Percentiles rank a stretch among this genome's conserved stretches.
Conservation (phyloP, 371 early-diverging fungal genomes). For the Dichotomocladium elegans region DNA sequence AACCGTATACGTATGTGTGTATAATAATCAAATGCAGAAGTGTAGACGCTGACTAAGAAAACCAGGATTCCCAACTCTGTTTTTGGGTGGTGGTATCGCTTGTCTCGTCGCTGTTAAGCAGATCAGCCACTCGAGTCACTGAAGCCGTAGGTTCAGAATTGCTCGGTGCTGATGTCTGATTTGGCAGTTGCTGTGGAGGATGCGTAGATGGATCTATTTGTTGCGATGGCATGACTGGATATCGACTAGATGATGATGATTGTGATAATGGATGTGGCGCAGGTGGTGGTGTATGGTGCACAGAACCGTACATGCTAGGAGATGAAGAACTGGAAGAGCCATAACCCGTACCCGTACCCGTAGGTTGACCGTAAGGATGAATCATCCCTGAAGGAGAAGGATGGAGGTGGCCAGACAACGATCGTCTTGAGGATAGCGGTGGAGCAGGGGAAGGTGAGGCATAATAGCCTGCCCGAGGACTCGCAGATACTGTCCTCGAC, state of each 20-base stretch:
- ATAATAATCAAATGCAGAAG: too few species aligned
- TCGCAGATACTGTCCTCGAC: neutral
- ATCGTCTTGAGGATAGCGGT: too few species aligned
- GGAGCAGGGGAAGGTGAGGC: constrained; percentile 13
- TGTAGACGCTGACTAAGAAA: constrained; percentile 17
- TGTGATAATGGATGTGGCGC: neutral
- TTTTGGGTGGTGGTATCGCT: constrained; percentile 28
- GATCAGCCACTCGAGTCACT: constrained; percentile 46
- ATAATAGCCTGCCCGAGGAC: constrained; percentile 13
- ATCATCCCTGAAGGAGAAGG: constrained; percentile 1
- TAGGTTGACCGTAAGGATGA: constrained; percentile 1
- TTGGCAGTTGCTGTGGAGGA: neutral
- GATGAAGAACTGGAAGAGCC: neutral
- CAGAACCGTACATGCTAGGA: neutral
- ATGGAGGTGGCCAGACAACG: too few species aligned
- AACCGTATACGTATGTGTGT: neutral
- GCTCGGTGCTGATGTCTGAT: neutral
- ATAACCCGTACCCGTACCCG: neutral
- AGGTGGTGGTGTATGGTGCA: neutral
- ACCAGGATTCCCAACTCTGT: constrained; percentile 48
- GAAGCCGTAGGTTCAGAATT: constrained; percentile 1
- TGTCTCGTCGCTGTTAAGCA: constrained; percentile 47
- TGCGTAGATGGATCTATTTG: neutral
- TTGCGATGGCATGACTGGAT: neutral
- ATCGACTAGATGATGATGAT: neutral